Percentiles rank a stretch among this genome's conserved stretches.
Evolutionary conservation across 2,329 filamentous ascomycete species (phyloP).

Genomic region (Claviceps africana): DNA sequence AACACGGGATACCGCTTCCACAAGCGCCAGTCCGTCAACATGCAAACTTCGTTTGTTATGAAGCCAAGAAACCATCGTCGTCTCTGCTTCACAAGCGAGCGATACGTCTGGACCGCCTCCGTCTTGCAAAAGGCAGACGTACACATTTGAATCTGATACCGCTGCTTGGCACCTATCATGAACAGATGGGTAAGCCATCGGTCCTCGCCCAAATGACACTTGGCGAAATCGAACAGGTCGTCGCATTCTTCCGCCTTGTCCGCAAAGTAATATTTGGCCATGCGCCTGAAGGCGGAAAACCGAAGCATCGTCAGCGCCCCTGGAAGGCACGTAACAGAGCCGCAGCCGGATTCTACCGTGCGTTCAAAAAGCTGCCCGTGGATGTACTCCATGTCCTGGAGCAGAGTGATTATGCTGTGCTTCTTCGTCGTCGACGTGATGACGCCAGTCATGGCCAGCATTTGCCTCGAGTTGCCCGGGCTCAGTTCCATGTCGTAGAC

Average conservation of each 20-base stretch:
- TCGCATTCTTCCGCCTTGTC: slow-evolving; percentile 93
- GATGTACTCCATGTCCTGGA: slow-evolving; percentile 97
- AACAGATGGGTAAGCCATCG: slow-evolving; percentile 95
- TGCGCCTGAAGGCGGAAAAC: slow-evolving; percentile 88
- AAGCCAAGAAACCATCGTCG: slow-evolving; percentile 94
- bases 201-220: slow-evolving; percentile 90
- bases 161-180: slow-evolving; percentile 90
- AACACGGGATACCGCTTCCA: slow-evolving; percentile 87
- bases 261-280: slow-evolving; percentile 97
- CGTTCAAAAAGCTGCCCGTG: slow-evolving; percentile 94
- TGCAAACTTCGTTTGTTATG: slow-evolving; percentile 95
- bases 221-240: slow-evolving; percentile 91
- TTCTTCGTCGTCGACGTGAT: slow-evolving; percentile 89
- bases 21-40: slow-evolving; percentile 86
- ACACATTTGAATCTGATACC: slow-evolving; percentile 95
- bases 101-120: slow-evolving; percentile 81
- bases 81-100: slow-evolving; percentile 80
- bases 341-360: slow-evolving; percentile 87
- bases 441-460: slow-evolving; percentile 95
- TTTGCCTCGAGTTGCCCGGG: slow-evolving; percentile 78
- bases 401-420: slow-evolving; percentile 74
- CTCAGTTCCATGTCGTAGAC: slow-evolving; percentile 98
- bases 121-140: slow-evolving; percentile 97
- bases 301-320: slow-evolving; percentile 91
- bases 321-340: slow-evolving; percentile 85